Evolutionary conservation across 2,329 filamentous ascomycete genomes (phyloP).

Genomic region (Polychaeton citri): DNA sequence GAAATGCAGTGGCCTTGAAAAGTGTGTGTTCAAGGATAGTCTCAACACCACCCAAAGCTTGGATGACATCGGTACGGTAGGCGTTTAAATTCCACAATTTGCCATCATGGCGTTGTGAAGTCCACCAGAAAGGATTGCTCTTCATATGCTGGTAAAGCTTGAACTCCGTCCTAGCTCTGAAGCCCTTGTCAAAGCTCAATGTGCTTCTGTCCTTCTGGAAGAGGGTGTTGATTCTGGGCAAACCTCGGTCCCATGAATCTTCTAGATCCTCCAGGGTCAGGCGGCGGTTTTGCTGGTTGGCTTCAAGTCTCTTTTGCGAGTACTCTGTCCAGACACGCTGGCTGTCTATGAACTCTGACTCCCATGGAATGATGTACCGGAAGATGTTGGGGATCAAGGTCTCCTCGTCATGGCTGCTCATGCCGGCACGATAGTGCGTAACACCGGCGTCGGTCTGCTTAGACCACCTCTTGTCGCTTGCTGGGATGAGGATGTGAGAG

Average conservation of each 20-base stretch:
- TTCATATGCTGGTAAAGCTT: conserved; percentile 99
- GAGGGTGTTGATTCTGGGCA: conserved; percentile 94
- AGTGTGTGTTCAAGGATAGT: conserved; percentile 87
- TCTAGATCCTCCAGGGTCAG: conserved; percentile 92
- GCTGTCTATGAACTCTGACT: conserved; percentile 96
- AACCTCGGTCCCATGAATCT: conserved; percentile 94
- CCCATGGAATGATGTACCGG: conserved; percentile 98
- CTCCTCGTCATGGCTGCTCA: conserved; percentile 88
- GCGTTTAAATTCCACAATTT: conserved; percentile 96
- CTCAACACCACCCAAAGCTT: conserved; percentile 89
- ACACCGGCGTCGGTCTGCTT: conserved; percentile 97
- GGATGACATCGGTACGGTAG: conserved; percentile 92
- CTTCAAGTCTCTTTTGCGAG: conserved; percentile 92
- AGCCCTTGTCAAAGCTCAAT: conserved; percentile 95
- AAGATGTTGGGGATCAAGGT: conserved; percentile 98
- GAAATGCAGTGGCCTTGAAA: conserved; percentile 94
- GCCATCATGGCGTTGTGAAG: conserved; percentile 88
- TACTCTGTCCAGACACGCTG: conserved; percentile 99
- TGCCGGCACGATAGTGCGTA: conserved; percentile 91
- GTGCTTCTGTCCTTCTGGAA: conserved; percentile 99
- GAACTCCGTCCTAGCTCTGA: conserved; percentile 89
- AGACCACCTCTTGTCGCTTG: conserved; percentile 95
- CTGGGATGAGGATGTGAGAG: conserved; percentile 92
- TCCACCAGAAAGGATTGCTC: conserved; percentile 83
- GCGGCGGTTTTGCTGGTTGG: conserved; percentile 91